Evolutionary conservation across 2,329 filamentous ascomycete species (phyloP), one percentile per base, ranked within the genome.

Genomic region (Stachybotrys elegans): DNA sequence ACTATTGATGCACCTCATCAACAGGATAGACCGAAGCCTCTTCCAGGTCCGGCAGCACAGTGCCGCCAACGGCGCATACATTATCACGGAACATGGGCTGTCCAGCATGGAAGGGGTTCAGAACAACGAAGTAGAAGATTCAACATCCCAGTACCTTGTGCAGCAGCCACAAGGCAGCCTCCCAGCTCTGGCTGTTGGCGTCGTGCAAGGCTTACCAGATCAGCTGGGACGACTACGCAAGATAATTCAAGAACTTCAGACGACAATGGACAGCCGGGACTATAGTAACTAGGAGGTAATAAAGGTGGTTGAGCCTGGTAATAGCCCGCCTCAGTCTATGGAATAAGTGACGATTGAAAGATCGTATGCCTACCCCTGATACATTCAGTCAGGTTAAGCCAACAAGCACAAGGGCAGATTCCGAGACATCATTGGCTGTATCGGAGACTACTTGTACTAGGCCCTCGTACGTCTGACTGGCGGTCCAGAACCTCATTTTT

Each of bases 1-100:
- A 23, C 36, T 39, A 14, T 11, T 39, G 36, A 39, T 39, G 36
- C 36, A 39, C 36, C 36, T 39, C n/a, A 21, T 39, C 17, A 39
- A 20, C 36, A 12, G 36, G 37, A 29, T 29, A 29, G 25, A 29
- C 14, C 25, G 25, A 29, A 29, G 25, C 25, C 25, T 29, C 25
- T 29, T 29, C 25, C 25, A 29, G 14, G 25, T 14, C 25, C 25
- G 25, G 25, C 25, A 29, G 25, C 25, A 29, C 25, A 29, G 25
- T 29, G 25, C 14, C 25, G 25, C 25, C 25, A 29, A 29, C 25
- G 25, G 25, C 9, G n/a, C n/a, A n/a, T n/a, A n/a, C n/a, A n/a
- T n/a, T n/a, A n/a, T n/a, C n/a, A n/a, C n/a, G n/a, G n/a, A n/a
- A n/a, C n/a, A n/a, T n/a, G n/a, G n/a, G n/a, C 25, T 9, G 25